phyloP scores from a whole-genome alignment of 2,329 filamentous ascomycete species.

The Fusarium siculi region DNA sequence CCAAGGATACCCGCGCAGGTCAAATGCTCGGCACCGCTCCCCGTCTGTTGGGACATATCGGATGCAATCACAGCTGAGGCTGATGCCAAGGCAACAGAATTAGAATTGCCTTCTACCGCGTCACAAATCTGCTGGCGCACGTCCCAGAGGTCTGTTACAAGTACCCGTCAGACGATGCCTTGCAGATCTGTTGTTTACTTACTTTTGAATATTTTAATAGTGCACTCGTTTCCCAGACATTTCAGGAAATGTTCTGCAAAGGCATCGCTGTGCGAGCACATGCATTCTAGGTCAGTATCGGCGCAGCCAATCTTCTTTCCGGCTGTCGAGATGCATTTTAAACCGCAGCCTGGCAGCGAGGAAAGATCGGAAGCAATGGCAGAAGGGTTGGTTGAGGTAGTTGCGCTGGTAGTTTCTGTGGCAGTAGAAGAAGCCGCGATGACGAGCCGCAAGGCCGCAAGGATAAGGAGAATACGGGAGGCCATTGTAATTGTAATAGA shows the following conservation, averaged over 20 bases:
- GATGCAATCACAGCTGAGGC: not conserved
- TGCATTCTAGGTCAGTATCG: not conserved
- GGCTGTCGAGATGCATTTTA: not conserved
- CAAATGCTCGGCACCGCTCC: not conserved
- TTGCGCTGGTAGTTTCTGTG: not conserved
- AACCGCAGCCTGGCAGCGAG: not conserved
- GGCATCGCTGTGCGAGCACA: not conserved
- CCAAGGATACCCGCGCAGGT: accelerated
- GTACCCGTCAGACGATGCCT: not conserved
- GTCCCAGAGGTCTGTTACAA: not conserved
- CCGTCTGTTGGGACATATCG: not conserved
- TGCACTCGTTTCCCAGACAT: not conserved
- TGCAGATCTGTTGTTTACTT: not conserved
- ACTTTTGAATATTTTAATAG: not conserved
- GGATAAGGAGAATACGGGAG: not conserved
- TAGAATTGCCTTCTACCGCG: not conserved
- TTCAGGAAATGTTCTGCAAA: not conserved
- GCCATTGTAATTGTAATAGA: not conserved
- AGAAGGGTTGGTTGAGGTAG: not conserved
- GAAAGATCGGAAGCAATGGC: not conserved
- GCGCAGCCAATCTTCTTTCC: not conserved
- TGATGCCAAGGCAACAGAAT: not conserved
- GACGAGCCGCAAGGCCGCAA: not conserved
- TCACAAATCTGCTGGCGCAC: not conserved
- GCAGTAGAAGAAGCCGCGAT: not conserved